Evolutionary conservation across 176 grass and related monocot genomes (phyloP), one percentile per base, ranked within the genome.

Genomic region (Oryza australiensis): DNA sequence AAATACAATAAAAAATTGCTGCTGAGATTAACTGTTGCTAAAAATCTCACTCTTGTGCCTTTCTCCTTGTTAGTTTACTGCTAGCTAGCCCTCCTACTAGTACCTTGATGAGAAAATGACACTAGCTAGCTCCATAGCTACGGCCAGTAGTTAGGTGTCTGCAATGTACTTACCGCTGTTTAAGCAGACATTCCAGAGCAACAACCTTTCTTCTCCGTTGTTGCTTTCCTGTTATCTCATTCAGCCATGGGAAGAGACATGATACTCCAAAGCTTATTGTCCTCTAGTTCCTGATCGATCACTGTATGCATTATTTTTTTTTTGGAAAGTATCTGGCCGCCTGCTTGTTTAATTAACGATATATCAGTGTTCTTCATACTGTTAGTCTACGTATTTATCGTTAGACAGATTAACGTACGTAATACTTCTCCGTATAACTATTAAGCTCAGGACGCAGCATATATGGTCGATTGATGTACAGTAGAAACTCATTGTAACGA

Each of bases 151-250:
- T 63, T 89, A 41, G 70, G 16, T 37, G 70, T 71, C 76, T 37
- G 76, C 64, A 74, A 65, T 42, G 11, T 64, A 38, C 27, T 43
- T 66, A 32, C 10, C 29, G 75, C 65, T 60, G 78, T 37, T 66
- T 30, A 51, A 59, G 23, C 26, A 22, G 70, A 70, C 59, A 34
- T 85, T 82, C 78, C n/a, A 72, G 64, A 85, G 34, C 9, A 27
- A 15, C 46, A 83, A 51, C 66, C 65, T 59, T 81, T 64, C 55
- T 57, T 9, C 64, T 34, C 20, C 29, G n/a, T 42, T 82, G 82
- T 82, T 82, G 72, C 82, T 64, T 74, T 72, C 82, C 67, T 82
- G 57, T 85, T 75, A 77, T 71, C 83, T 57, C 72, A 60, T 68
- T 53, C 55, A 35, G 43, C 23, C 80, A 26, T 33, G 60, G 77